Percentiles rank a stretch among this genome's conserved stretches.
Evolutionary conservation across 192 early-diverging fungal species (phyloP).

Genomic region (Radiomyces spectabilis): DNA sequence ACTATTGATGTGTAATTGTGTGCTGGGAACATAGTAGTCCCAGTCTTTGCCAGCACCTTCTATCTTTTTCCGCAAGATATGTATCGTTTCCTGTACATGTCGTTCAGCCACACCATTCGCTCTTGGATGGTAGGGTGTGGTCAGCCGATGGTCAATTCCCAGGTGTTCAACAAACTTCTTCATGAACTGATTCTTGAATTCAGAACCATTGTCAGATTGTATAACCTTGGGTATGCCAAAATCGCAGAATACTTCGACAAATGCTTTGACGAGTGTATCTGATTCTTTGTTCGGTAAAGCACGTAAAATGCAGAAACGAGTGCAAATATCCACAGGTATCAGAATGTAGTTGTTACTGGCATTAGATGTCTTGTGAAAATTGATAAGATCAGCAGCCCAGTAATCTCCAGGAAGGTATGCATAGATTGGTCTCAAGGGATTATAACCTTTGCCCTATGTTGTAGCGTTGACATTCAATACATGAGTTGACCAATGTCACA

Average conservation of each 20-base stretch:
- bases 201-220: neutral
- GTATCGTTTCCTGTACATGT: neutral
- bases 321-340: too few relatives aligned
- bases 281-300: too few relatives aligned
- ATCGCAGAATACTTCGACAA: too few relatives aligned
- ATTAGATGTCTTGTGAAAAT: too few relatives aligned
- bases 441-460: constrained; percentile 8
- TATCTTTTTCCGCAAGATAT: neutral
- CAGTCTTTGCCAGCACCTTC: neutral
- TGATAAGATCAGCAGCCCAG: too few relatives aligned
- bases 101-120: neutral
- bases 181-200: neutral
- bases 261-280: too few relatives aligned
- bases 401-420: constrained; percentile 14
- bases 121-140: neutral
- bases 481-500: too few relatives aligned
- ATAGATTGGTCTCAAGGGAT: constrained; percentile 6
- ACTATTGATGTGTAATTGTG: neutral
- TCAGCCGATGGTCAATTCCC: neutral
- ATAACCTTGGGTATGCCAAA: neutral
- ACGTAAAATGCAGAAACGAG: too few relatives aligned
- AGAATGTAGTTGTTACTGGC: too few relatives aligned
- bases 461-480: too few relatives aligned
- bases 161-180: neutral
- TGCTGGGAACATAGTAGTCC: neutral